phyloP scores from a whole-genome alignment of 2,329 filamentous ascomycete species.

The Neofusicoccum ribis region DNA sequence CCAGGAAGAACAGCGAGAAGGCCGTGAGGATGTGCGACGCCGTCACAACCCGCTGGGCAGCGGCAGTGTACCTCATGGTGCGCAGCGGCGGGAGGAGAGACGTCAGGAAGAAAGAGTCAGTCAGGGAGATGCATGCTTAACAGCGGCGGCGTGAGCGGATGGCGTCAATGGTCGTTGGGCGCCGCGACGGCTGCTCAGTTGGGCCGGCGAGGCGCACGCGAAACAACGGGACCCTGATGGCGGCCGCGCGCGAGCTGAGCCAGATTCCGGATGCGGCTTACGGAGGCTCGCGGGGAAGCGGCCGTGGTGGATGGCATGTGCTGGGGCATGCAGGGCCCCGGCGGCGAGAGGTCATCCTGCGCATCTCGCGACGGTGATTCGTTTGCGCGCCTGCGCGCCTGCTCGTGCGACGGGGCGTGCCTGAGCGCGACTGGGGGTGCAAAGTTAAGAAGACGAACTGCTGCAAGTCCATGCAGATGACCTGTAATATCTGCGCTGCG shows the following conservation, averaged over 20 bases:
- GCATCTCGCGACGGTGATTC: not conserved
- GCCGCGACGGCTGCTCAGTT: not conserved
- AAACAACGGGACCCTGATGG: not conserved
- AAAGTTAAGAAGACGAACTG: not conserved
- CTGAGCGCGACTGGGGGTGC: not conserved
- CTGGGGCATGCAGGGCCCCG: not conserved
- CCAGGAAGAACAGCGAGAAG: conserved; percentile 3
- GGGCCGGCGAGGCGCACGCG: not conserved
- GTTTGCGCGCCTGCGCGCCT: not conserved
- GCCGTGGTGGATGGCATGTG: not conserved
- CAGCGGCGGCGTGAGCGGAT: not conserved
- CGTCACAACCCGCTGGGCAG: not conserved
- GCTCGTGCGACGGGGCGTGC: not conserved
- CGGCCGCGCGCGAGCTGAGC: not conserved
- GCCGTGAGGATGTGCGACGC: not conserved
- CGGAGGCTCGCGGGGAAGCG: not conserved
- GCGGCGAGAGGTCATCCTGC: not conserved
- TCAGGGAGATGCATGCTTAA: not conserved
- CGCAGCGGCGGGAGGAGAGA: not conserved
- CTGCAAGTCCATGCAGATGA: not conserved
- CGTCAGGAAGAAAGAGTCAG: not conserved
- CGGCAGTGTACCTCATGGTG: not conserved
- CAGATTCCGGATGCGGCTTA: not conserved
- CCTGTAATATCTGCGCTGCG: not conserved
- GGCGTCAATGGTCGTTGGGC: not conserved